Evolutionary conservation across 208 protist species (phyloP).

Genomic region (Leishmania tropica): DNA sequence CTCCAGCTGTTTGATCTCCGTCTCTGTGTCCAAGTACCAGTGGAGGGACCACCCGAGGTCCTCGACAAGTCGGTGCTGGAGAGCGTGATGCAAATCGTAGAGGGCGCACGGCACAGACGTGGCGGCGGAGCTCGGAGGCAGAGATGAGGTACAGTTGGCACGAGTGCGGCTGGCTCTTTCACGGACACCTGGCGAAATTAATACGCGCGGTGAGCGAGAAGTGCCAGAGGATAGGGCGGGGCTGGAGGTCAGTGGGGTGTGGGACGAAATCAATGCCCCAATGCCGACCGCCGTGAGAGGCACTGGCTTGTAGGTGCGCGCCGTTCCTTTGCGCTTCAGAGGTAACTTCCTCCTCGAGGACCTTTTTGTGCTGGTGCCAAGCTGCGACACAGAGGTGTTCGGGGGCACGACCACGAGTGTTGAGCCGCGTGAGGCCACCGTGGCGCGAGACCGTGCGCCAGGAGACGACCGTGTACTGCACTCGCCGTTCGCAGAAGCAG

Average conservation of each 20-base stretch:
- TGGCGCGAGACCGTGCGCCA: background rate
- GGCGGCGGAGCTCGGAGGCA: slow-evolving; percentile 6
- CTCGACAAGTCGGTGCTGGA: slow-evolving; percentile 26
- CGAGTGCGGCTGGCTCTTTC: background rate
- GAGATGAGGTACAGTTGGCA: background rate
- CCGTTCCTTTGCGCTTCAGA: background rate
- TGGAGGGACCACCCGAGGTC: slow-evolving; percentile 29
- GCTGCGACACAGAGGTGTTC: background rate
- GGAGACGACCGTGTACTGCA: background rate
- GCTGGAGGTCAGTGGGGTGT: background rate
- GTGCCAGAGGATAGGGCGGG: background rate
- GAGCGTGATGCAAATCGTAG: slow-evolving; percentile 26
- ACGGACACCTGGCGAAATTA: background rate
- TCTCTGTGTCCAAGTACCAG: slow-evolving; percentile 32
- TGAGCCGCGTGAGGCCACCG: background rate
- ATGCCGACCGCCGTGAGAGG: background rate
- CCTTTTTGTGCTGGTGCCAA: background rate
- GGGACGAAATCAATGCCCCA: background rate
- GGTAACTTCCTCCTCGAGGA: background rate
- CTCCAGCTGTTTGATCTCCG: slow-evolving; percentile 20
- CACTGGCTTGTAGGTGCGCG: background rate
- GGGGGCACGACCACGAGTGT: background rate
- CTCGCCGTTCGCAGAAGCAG: background rate
- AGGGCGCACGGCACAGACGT: slow-evolving; percentile 20
- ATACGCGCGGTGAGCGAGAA: background rate